phyloP scores from a whole-genome alignment of 495 filamentous ascomycete species.

The Lepraria neglecta region DNA sequence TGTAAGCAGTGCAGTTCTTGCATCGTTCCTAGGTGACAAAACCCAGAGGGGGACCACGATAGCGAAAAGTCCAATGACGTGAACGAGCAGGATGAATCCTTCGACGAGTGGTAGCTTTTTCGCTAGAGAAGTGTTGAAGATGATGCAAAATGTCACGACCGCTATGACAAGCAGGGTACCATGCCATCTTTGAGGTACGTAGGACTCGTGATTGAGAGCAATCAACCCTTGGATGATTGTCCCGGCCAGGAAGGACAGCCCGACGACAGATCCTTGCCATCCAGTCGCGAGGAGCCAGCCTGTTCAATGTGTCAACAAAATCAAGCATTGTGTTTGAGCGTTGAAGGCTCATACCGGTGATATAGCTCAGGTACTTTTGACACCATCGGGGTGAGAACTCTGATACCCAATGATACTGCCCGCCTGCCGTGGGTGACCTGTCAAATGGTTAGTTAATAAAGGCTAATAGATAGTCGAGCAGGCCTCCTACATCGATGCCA shows the following conservation, averaged over 20 bases:
- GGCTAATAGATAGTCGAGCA: neutral
- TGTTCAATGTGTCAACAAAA: slow-evolving; percentile 15
- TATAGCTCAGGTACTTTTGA: slow-evolving; percentile 55
- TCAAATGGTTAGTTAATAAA: neutral
- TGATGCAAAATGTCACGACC: slow-evolving; percentile 42
- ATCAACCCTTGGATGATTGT: slow-evolving; percentile 56
- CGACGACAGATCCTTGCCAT: slow-evolving; percentile 54
- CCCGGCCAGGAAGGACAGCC: slow-evolving; percentile 48
- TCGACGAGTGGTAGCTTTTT: slow-evolving; percentile 52
- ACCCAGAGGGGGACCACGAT: slow-evolving; percentile 55
- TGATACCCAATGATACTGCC: slow-evolving; percentile 55
- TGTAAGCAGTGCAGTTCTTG: slow-evolving; percentile 45
- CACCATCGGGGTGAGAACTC: slow-evolving; percentile 49
- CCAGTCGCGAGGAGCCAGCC: slow-evolving; percentile 56
- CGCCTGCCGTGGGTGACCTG: slow-evolving; percentile 46
- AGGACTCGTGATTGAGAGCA: slow-evolving; percentile 36
- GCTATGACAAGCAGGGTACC: slow-evolving; percentile 53
- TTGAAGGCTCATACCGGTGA: slow-evolving; percentile 39
- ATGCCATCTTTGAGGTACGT: slow-evolving; percentile 50
- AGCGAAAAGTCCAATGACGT: slow-evolving; percentile 56
- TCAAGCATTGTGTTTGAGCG: neutral
- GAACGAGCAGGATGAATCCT: slow-evolving; percentile 52
- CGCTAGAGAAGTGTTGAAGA: slow-evolving; percentile 52
- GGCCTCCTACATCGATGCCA: slow-evolving; percentile 48
- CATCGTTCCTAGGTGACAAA: slow-evolving; percentile 42